phyloP scores from a whole-genome alignment of 805 yeast genomes.

The Vanderwaltozyma polyspora region DNA sequence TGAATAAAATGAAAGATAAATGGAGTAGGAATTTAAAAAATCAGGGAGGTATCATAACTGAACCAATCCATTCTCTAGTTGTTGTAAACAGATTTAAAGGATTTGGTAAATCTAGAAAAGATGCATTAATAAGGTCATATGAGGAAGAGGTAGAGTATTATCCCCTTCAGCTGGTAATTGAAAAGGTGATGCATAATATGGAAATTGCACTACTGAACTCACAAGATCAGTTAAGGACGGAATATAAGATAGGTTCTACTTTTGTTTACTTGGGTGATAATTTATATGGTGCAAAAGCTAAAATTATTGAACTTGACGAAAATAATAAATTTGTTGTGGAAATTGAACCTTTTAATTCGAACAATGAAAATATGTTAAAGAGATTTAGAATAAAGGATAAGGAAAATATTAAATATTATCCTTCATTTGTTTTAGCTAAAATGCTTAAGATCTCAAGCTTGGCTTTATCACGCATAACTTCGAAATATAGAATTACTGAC shows the following conservation, averaged over 20 bases:
- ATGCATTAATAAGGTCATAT: constrained; percentile 70
- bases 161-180: constrained; percentile 77
- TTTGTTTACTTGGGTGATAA: constrained; percentile 73
- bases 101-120: constrained; percentile 42
- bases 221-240: constrained; percentile 67
- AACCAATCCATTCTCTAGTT: no score
- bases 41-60: no score
- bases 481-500: constrained; percentile 52
- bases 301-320: constrained; percentile 46
- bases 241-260: constrained; percentile 61
- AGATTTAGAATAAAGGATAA: constrained; percentile 47
- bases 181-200: constrained; percentile 61
- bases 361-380: constrained; percentile 65
- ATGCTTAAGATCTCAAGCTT: constrained; percentile 45
- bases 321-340: constrained; percentile 33
- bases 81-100: constrained; percentile 51
- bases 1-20: constrained; percentile 33
- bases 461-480: constrained; percentile 65
- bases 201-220: constrained; percentile 63
- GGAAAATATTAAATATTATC: constrained; percentile 44
- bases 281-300: constrained; percentile 75
- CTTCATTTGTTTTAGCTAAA: constrained; percentile 54
- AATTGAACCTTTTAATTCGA: constrained; percentile 31
- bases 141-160: constrained; percentile 39
- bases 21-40: no score